phyloP scores from a whole-genome alignment of 163 green algal species.

The Chlamydomonas reinhardtii region DNA sequence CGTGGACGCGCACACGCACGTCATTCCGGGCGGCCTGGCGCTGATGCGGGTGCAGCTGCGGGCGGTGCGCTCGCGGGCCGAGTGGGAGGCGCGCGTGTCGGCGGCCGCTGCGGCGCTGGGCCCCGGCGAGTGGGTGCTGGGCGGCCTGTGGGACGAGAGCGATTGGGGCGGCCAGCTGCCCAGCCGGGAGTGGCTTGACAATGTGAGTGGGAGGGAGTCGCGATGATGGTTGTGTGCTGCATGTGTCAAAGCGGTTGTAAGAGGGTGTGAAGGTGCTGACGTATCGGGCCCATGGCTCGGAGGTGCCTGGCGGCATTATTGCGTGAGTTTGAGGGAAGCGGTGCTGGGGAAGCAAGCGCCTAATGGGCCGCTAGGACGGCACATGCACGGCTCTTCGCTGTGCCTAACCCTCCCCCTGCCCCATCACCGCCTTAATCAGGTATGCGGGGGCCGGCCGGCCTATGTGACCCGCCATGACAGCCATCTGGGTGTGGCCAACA shows the following conservation, averaged over 20 bases:
- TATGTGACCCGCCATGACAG: slow-evolving; percentile 74
- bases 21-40: slow-evolving; percentile 63
- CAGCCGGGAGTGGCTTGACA: slow-evolving; percentile 31
- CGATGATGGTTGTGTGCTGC: too few relatives aligned
- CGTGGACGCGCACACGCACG: slow-evolving; percentile 71
- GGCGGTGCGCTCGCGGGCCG: slow-evolving; percentile 19
- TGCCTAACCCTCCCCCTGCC: too few relatives aligned
- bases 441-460: slow-evolving; percentile 49
- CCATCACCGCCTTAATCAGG: slow-evolving; percentile 9
- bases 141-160: slow-evolving; percentile 70
- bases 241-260: too few relatives aligned
- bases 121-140: slow-evolving; percentile 67
- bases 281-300: too few relatives aligned
- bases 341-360: too few relatives aligned
- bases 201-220: background rate
- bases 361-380: too few relatives aligned
- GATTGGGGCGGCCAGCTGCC: slow-evolving; percentile 44
- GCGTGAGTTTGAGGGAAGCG: too few relatives aligned
- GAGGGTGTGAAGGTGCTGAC: too few relatives aligned
- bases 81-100: slow-evolving; percentile 36
- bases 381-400: too few relatives aligned
- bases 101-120: background rate
- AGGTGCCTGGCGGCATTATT: too few relatives aligned
- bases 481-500: slow-evolving; percentile 80
- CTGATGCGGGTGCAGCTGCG: slow-evolving; percentile 59